Conservation (phyloP, 2,329 filamentous ascomycete species). For the Immersiporthe knoxdaviesiana region DNA sequence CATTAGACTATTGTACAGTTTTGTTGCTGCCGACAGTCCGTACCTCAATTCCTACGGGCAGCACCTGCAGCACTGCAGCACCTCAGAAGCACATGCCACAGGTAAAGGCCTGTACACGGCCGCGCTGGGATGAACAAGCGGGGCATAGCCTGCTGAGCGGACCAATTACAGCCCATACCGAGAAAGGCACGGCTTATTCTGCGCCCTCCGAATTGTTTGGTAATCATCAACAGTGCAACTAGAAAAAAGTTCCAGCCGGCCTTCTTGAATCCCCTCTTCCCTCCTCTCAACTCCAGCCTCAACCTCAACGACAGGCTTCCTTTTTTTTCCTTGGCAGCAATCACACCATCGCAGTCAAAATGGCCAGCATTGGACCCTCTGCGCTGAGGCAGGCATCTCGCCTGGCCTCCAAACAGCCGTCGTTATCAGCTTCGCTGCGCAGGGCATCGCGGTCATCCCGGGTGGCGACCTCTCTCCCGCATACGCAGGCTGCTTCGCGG, state of each 20-base stretch:
- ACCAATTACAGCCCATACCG: neutral
- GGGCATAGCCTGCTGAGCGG: neutral
- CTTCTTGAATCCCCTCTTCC: constrained; percentile 29
- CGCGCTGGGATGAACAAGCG: neutral
- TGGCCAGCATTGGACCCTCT: constrained; percentile 69
- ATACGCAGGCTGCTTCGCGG: constrained; percentile 36
- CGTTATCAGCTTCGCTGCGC: constrained; percentile 42
- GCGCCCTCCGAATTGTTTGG: constrained; percentile 1
- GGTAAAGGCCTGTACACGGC: neutral
- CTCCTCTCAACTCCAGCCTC: neutral
- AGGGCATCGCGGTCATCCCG: constrained; percentile 39
- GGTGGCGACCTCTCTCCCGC: constrained; percentile 37
- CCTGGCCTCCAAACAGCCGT: constrained; percentile 49
- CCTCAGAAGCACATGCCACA: neutral
- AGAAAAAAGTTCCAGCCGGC: constrained; percentile 27
- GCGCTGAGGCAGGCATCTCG: constrained; percentile 76
- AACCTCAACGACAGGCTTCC: neutral
- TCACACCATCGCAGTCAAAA: constrained; percentile 39
- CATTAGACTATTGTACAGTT: neutral
- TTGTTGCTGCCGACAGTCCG: too few species aligned
- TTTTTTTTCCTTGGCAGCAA: neutral
- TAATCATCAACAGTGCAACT: constrained; percentile 18
- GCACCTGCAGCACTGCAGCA: too few species aligned
- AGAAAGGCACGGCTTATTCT: neutral
- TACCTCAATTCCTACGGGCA: neutral